phyloP scores from a whole-genome alignment of 75 land plant genomes.

The Sequoia sempervirens region DNA sequence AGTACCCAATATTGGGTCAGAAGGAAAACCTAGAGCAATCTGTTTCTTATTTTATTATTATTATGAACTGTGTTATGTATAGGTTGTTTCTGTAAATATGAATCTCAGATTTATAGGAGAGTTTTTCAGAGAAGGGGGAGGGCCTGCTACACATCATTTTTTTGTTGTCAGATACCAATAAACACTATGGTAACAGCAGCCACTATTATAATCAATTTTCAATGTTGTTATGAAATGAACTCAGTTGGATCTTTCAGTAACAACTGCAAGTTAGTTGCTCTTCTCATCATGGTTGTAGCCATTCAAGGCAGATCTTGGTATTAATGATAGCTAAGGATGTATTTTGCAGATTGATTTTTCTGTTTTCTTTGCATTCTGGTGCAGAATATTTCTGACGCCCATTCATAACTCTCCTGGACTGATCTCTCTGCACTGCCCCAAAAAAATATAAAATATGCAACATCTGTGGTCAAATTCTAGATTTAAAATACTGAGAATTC shows the following conservation, averaged over 20 bases:
- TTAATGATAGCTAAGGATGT: neutral
- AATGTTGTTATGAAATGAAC: neutral
- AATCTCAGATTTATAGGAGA: neutral
- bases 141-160: constrained; percentile 2
- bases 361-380: neutral
- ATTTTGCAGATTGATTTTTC: neutral
- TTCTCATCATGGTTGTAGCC: neutral
- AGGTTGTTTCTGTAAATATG: constrained; percentile 3
- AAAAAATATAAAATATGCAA: neutral
- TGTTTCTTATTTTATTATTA: neutral
- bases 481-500: neutral
- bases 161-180: neutral
- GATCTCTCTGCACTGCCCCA: neutral
- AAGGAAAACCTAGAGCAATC: neutral
- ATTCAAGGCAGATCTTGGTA: constrained; percentile 5
- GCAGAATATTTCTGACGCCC: neutral
- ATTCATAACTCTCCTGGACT: neutral
- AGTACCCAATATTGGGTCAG: neutral
- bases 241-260: neutral
- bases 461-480: neutral
- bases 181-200: neutral
- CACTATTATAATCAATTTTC: neutral
- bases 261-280: constrained; percentile 1
- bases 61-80: neutral
- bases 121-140: neutral